phyloP scores from a whole-genome alignment of 805 yeast species.

The Yamadazyma tumulicola region DNA sequence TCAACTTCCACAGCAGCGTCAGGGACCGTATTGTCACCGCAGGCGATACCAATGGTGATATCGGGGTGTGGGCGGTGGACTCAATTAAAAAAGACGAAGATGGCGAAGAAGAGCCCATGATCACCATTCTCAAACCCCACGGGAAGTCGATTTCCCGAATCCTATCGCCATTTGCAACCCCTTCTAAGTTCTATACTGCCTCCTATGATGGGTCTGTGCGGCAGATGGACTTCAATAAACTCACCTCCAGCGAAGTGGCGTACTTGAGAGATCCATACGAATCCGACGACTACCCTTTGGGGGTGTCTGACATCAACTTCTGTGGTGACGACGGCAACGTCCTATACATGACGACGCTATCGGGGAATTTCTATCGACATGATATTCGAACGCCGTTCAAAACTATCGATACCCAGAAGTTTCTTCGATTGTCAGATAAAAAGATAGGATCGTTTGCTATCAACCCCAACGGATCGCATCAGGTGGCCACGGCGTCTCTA shows the following conservation, averaged over 20 bases:
- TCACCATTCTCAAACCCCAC: conserved; percentile 69
- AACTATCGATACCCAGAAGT: conserved; percentile 15
- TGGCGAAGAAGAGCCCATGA: conserved; percentile 41
- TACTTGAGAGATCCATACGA: conserved; percentile 49
- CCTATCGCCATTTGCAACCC: conserved; percentile 46
- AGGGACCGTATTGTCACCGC: conserved; percentile 66
- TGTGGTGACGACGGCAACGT: conserved; percentile 46
- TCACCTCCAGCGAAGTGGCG: conserved; percentile 51
- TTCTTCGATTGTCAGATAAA: conserved; percentile 75
- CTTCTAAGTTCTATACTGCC: conserved; percentile 58
- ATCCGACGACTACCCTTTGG: conserved; percentile 39
- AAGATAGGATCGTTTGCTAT: conserved; percentile 88
- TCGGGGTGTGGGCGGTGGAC: conserved; percentile 86
- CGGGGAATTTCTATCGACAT: conserved; percentile 73
- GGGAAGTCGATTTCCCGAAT: conserved; percentile 69
- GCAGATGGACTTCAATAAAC: conserved; percentile 59
- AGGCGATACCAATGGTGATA: conserved; percentile 84
- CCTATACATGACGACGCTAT: conserved; percentile 70
- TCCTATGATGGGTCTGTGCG: conserved; percentile 91
- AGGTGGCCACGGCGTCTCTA: conserved; percentile 82
- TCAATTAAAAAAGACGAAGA: conserved; percentile 27
- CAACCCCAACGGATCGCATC: conserved; percentile 63
- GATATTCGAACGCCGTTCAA: conserved; percentile 57
- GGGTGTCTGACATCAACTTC: conserved; percentile 72
- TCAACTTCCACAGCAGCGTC: conserved; percentile 72